These are phyloP conservation scores for Magnusiomyces suaveolens DNA, from an alignment of 1,139 yeast genomes.

Conservation along the genomic window DNA sequence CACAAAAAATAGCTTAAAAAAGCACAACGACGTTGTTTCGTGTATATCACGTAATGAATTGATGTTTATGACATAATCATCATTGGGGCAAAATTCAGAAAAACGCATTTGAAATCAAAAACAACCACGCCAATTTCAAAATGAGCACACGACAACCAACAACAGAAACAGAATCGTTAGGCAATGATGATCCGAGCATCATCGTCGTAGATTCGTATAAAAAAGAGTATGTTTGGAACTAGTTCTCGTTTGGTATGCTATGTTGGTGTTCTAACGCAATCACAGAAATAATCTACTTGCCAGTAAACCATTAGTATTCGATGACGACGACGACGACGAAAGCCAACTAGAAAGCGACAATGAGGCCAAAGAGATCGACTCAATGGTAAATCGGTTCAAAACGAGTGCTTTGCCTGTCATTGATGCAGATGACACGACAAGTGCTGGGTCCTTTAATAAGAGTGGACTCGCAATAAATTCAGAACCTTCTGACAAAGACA, in stretches of 20 bases:
- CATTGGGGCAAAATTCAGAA: not conserved
- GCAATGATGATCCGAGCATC: not conserved
- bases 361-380: not conserved
- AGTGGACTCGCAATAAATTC: no score
- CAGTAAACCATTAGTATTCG: not conserved
- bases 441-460: no score
- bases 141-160: not conserved
- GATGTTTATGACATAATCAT: not conserved
- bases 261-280: not conserved
- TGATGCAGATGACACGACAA: not conserved
- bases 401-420: not conserved
- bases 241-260: not conserved
- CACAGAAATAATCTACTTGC: no score
- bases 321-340: not conserved
- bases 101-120: not conserved
- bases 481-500: no score
- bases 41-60: not conserved
- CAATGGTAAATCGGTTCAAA: not conserved
- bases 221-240: not conserved
- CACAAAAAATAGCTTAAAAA: not conserved
- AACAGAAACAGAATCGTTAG: not conserved
- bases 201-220: conserved; percentile 3
- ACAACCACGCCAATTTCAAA: not conserved
- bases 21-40: not conserved
- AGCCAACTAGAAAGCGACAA: not conserved